Evolutionary conservation across 306 rosid genomes (phyloP).

Genomic region (Cucumis melo): DNA sequence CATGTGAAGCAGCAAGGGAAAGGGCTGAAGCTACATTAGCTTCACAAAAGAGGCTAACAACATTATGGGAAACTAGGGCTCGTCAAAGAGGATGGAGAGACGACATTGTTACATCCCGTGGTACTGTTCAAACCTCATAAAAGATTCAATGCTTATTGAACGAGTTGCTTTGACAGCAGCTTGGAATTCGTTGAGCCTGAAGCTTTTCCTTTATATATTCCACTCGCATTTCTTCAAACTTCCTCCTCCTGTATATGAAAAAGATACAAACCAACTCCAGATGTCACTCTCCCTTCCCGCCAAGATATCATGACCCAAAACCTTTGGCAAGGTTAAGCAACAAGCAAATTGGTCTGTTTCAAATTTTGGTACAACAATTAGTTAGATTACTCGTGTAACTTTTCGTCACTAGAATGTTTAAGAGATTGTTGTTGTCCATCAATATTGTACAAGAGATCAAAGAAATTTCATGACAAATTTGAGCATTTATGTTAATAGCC

Average conservation of each 20-base stretch:
- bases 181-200: neutral
- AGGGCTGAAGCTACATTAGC: slow-evolving; percentile 52
- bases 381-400: neutral
- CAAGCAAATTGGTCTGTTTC: neutral
- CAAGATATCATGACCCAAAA: neutral
- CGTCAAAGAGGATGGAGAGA: slow-evolving; percentile 94
- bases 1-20: slow-evolving; percentile 92
- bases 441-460: neutral
- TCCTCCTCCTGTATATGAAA: neutral
- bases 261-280: neutral
- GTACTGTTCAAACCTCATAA: slow-evolving; percentile 43
- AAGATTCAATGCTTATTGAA: neutral
- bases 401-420: neutral
- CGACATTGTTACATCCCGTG: slow-evolving; percentile 42
- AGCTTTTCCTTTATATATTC: neutral
- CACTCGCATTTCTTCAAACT: neutral
- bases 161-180: neutral
- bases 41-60: slow-evolving; percentile 59
- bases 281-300: neutral
- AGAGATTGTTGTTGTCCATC: neutral
- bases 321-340: neutral
- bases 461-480: neutral
- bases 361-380: neutral
- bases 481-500: neutral
- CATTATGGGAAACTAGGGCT: slow-evolving; percentile 83